These are phyloP conservation scores for Fusarium sp. DNA, from an alignment of 2,329 filamentous ascomycete genomes.

Conservation along the genomic window DNA sequence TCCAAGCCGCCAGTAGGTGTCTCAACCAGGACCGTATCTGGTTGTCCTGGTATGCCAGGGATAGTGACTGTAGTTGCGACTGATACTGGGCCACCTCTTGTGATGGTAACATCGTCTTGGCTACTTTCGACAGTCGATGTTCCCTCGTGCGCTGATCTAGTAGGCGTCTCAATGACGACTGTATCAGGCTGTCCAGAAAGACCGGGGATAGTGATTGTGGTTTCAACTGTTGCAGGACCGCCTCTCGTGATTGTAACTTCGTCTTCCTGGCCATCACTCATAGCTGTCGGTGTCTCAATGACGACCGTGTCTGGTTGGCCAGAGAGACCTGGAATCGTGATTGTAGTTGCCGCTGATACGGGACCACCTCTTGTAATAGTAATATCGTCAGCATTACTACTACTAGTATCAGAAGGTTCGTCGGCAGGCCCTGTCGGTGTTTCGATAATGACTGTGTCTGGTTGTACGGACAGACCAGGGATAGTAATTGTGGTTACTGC, in stretches of 20 bases:
- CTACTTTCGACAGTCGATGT: background rate
- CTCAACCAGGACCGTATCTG: constrained; percentile 10
- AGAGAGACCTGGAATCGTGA: background rate
- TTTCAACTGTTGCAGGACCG: background rate
- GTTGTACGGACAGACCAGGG: background rate
- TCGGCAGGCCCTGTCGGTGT: background rate
- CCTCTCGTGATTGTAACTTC: background rate
- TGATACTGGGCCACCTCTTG: background rate
- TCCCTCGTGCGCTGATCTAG: fast-evolving
- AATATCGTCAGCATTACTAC: background rate
- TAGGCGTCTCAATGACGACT: constrained; percentile 16
- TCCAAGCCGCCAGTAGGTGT: constrained; percentile 6
- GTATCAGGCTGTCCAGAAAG: constrained; percentile 7
- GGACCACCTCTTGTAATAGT: background rate
- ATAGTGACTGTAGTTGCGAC: background rate
- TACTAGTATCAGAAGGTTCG: background rate
- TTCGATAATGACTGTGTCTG: constrained; percentile 19
- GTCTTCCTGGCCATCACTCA: background rate
- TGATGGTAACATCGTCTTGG: background rate
- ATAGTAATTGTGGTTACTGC: constrained; percentile 2
- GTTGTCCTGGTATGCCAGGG: background rate
- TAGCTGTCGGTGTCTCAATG: constrained; percentile 4
- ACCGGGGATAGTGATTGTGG: background rate
- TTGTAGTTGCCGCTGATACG: background rate
- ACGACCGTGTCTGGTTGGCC: constrained; percentile 16